A percentile compares a stretch with the other conserved stretches of the same genome.
Conservation (phyloP, 1,139 yeast species). For the Pichia terricola region DNA sequence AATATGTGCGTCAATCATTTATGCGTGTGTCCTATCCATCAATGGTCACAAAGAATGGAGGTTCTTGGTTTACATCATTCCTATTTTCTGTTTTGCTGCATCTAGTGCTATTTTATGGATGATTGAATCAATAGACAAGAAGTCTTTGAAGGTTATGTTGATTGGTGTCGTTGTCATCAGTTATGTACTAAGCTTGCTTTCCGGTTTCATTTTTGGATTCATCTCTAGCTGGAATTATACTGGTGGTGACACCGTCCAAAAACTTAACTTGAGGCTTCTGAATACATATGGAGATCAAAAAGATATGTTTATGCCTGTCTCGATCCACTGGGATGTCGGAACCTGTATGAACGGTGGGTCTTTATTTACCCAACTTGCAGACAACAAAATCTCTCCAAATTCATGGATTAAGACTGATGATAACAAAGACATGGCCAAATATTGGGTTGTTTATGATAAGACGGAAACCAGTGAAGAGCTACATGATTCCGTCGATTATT, state of each 20-base stretch:
- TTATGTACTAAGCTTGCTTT: conserved; percentile 27
- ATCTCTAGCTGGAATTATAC: conserved; percentile 75
- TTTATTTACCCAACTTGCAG: conserved; percentile 36
- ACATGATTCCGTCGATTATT: conserved; percentile 19
- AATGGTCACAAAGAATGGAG: conserved; percentile 97
- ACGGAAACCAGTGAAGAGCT: conserved; percentile 44
- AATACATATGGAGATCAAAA: neutral
- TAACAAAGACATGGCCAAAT: conserved; percentile 16
- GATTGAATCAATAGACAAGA: neutral
- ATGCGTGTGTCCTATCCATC: conserved; percentile 53
- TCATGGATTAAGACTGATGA: conserved; percentile 35
- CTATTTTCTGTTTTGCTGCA: conserved; percentile 56
- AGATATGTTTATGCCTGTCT: conserved; percentile 16
- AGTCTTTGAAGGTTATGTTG: neutral
- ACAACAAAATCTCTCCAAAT: conserved; percentile 3
- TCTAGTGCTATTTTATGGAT: conserved; percentile 47
- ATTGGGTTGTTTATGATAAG: conserved; percentile 56
- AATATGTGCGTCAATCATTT: conserved; percentile 41
- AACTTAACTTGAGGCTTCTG: conserved; percentile 39
- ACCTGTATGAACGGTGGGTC: conserved; percentile 87
- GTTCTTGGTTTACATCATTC: conserved; percentile 67
- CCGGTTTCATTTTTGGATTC: conserved; percentile 28
- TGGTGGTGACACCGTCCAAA: conserved; percentile 67
- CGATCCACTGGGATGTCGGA: conserved; percentile 68
- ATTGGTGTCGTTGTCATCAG: neutral